These are phyloP conservation scores for Carex myosuroides DNA, from an alignment of 176 grass and related monocot species.

Conservation along the genomic window DNA sequence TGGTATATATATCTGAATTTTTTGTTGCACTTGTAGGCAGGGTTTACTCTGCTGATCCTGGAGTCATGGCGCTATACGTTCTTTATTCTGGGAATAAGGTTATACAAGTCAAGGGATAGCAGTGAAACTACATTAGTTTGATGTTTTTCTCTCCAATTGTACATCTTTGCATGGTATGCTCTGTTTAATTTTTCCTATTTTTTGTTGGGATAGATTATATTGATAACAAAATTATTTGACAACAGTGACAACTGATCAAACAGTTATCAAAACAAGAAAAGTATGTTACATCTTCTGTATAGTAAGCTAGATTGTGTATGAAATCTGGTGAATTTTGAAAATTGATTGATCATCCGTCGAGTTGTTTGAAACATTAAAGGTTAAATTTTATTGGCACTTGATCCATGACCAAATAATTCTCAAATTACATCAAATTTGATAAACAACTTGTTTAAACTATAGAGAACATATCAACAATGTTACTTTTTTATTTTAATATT, in stretches of 20 bases:
- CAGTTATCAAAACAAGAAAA: not conserved
- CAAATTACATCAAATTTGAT: not conserved
- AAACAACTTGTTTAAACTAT: not conserved
- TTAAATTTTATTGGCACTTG: not conserved
- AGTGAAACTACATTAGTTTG: not conserved
- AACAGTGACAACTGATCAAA: not conserved
- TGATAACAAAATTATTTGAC: not conserved
- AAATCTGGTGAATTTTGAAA: not conserved
- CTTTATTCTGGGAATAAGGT: not conserved
- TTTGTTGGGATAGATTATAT: not conserved
- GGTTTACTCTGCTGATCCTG: not conserved
- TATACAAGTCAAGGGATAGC: not conserved
- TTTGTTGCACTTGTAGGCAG: not conserved
- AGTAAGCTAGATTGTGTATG: not conserved
- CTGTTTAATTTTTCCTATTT: not conserved
- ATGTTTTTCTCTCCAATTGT: not conserved
- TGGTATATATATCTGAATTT: not conserved
- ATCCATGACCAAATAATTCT: not conserved
- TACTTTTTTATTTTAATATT: not conserved
- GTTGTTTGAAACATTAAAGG: not conserved
- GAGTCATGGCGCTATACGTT: not conserved
- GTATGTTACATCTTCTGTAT: not conserved
- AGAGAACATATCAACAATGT: not conserved
- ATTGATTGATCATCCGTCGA: not conserved
- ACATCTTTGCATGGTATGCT: constrained; percentile 12